A percentile compares a stretch with the other conserved stretches of the same genome.
Conservation (phyloP, 2,329 filamentous ascomycete genomes). For the Fusarium torulosum region DNA sequence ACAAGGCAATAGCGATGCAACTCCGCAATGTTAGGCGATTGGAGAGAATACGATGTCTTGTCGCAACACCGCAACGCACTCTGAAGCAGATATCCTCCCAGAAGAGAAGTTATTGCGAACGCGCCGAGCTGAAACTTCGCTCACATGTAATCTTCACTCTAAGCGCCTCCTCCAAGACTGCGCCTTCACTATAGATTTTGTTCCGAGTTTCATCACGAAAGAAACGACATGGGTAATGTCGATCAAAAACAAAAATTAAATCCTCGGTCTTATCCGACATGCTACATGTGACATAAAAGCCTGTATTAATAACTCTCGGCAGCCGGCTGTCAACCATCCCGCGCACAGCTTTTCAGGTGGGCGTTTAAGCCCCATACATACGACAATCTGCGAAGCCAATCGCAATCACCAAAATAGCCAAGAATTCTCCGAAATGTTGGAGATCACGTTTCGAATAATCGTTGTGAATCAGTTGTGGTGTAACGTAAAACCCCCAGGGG, state of each 20-base stretch:
- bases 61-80: no score
- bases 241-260: not conserved
- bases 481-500: not conserved
- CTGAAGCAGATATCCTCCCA: no score
- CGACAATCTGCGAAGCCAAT: conserved; percentile 6
- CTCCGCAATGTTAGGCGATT: no score
- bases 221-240: not conserved
- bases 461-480: not conserved
- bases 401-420: conserved; percentile 5
- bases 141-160: not conserved
- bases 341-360: not conserved
- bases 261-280: not conserved
- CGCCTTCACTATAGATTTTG: not conserved
- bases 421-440: conserved; percentile 1
- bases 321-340: not conserved
- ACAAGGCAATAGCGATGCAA: no score
- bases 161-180: not conserved
- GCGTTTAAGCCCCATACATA: not conserved
- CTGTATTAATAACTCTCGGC: not conserved
- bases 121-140: not conserved
- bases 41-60: no score
- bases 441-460: conserved; percentile 5
- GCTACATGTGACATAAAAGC: not conserved
- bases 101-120: not conserved
- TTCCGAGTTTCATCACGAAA: not conserved